Base-by-base conservation (phyloP, 1,284 basidiomycete genomes). In the Stygiomarasmius scandens region DNA sequence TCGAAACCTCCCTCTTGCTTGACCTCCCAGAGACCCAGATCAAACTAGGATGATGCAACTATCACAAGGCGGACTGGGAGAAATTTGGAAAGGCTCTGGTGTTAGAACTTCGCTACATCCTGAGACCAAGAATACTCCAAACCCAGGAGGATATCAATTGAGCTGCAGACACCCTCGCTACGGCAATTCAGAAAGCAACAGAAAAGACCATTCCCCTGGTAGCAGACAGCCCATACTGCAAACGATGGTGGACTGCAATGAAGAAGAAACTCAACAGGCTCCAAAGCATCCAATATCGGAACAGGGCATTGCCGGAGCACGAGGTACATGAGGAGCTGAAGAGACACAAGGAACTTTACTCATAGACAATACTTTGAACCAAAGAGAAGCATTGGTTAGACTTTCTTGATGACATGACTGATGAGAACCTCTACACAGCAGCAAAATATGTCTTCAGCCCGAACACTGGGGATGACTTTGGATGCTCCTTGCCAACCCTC, bases 321-420 rank as follows among this genome's bases (percentile, higher is more conserved):
- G 65, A 63, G 0, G 19, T 57, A 0, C 72, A 74, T 54, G 47
- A 58, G n/a, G 61, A 68, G 54, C 52, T 46, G 61, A 1, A 19
- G 38, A 6, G 52, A 23, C 9, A 32, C 62, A 2, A 73, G 12
- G 10, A 71, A 49, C 27, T 49, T 8, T 78, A 77, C 53, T 51
- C 55, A 1, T 58, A 72, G 20, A 54, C 51, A n/a, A 71, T 79
- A 16, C 23, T 55, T 14, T 38, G 49, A 5, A 63, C 66, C 0
- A 79, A 76, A 51, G 58, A 59, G 0, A 62, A 74, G n/a, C 69
- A 71, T 60, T 76, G 74, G 73, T 52, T 61, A 1, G 66, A 70
- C 1, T 79, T 66, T 66, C 60, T 78, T 0, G 71, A 74, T 27
- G 59, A 66, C 0, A 58, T 69, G 0, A 60, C 65, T 2, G 60